Conservation (phyloP, 2,329 filamentous ascomycete species). For the Myriangium duriaei region DNA sequence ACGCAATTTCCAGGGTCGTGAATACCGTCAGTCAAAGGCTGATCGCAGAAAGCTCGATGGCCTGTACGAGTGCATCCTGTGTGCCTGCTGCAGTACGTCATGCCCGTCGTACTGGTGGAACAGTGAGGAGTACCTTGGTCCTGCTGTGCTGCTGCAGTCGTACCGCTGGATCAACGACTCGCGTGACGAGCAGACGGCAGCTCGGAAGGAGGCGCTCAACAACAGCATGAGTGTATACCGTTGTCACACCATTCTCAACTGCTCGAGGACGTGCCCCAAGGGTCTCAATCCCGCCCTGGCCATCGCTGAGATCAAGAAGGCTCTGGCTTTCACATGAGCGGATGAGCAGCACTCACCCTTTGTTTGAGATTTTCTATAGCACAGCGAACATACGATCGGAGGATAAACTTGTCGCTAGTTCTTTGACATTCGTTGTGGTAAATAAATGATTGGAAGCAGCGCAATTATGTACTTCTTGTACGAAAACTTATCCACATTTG, state of each 20-base stretch:
- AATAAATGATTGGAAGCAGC: neutral
- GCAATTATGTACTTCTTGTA: neutral
- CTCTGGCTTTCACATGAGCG: constrained; percentile 51
- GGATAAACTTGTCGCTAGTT: too few relatives aligned
- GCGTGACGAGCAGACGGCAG: constrained; percentile 75
- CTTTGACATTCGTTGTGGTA: too few relatives aligned
- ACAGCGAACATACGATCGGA: too few relatives aligned
- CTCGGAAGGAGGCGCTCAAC: constrained; percentile 84
- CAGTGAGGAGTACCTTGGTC: constrained; percentile 93
- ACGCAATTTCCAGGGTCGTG: constrained; percentile 55
- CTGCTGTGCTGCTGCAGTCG: constrained; percentile 89
- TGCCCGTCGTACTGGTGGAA: constrained; percentile 99
- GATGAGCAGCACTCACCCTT: too few relatives aligned
- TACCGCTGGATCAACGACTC: constrained; percentile 97
- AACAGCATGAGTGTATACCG: constrained; percentile 99
- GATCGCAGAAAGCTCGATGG: constrained; percentile 96
- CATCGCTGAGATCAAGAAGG: constrained; percentile 98
- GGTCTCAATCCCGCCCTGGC: constrained; percentile 90
- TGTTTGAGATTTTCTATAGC: constrained; percentile 1
- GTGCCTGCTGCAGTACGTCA: constrained; percentile 96
- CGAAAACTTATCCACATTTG: neutral
- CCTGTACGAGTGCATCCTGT: constrained; percentile 97
- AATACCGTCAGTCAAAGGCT: constrained; percentile 79
- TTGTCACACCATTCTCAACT: constrained; percentile 99
- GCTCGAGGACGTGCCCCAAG: constrained; percentile 95